Conservation (phyloP, 768 basidiomycete species). For the Boletus tomentosulus region DNA sequence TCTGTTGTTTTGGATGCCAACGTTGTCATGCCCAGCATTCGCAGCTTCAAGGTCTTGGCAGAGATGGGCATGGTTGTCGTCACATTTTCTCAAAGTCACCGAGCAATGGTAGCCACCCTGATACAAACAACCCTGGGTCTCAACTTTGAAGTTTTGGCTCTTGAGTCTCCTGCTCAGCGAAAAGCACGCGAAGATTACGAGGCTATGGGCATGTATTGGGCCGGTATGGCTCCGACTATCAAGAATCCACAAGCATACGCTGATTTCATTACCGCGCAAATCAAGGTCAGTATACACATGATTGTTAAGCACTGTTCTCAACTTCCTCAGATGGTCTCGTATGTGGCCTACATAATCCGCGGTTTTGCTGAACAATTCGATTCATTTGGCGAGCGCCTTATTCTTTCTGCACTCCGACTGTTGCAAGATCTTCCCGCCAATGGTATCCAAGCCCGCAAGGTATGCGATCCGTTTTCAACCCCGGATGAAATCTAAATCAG, state of each 20-base stretch:
- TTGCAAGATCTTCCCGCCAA: constrained; percentile 91
- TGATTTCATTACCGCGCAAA: constrained; percentile 84
- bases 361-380: constrained; percentile 60
- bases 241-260: constrained; percentile 69
- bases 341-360: constrained; percentile 86
- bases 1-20: constrained; percentile 54
- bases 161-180: constrained; percentile 80
- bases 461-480: constrained; percentile 23
- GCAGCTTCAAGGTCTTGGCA: constrained; percentile 90
- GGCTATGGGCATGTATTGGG: constrained; percentile 77
- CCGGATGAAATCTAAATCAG: background rate
- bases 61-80: constrained; percentile 94
- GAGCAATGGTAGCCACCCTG: constrained; percentile 56
- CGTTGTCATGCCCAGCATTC: constrained; percentile 61
- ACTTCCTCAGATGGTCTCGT: constrained; percentile 72
- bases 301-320: constrained; percentile 1
- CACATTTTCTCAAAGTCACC: constrained; percentile 81
- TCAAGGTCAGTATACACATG: constrained; percentile 56
- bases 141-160: constrained; percentile 73
- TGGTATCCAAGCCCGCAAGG: constrained; percentile 78
- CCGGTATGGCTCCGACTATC: constrained; percentile 75
- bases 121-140: constrained; percentile 69
- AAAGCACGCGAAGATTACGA: constrained; percentile 74
- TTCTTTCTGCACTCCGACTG: constrained; percentile 77
- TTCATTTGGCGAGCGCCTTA: constrained; percentile 74